Base-by-base conservation (phyloP, 148 eudicot genomes). In the Chenopodium formosanum region DNA sequence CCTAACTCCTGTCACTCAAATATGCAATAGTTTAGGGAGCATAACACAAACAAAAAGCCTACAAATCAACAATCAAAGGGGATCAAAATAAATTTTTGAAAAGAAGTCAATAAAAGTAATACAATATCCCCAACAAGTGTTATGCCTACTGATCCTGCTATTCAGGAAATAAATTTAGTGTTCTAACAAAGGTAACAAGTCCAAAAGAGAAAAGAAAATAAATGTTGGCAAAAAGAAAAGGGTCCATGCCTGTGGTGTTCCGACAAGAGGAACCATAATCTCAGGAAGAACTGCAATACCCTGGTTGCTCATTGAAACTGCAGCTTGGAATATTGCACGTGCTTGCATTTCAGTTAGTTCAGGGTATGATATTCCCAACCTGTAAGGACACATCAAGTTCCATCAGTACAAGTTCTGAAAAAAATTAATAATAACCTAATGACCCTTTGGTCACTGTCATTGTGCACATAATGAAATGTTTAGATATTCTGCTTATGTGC, bases 311-410 rank as follows among this genome's bases (percentile, higher is more conserved):
- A 90, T 88, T 27, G 92, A 87, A 65, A 92, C 80, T 2, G 98
- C 94, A 75, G 99, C 99, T 85, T 96, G 93, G 71, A 96, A 90
- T 78, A 96, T 90, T 40, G 99, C 99, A 0, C 98, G 90, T 22
- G 86, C 99, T 81, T 96, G 99, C 99, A 96, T 96, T 84, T 96
- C 99, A 12, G 99, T 89, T 74, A 96, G 88, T 85, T 96, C 99
- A 4, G 99, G 99, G 82, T 96, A 94, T 13, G 99, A 96, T 86
- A 96, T 92, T 27, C 99, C 99, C 50, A 96, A 82, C 90, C 99
- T 95, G 92, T n/a, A 50, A 37, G 48, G 34, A 74, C 74, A 88
- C 74, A 69, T 16, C 46, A 48, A 46, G 52, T 23, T 23, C 23
- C 23, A 23, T 23, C 23, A 23, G 23, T 23, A 23, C 46, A 48